Evolutionary conservation across 176 grass and related monocot genomes (phyloP).

Genomic region (Oryza glumipatula): DNA sequence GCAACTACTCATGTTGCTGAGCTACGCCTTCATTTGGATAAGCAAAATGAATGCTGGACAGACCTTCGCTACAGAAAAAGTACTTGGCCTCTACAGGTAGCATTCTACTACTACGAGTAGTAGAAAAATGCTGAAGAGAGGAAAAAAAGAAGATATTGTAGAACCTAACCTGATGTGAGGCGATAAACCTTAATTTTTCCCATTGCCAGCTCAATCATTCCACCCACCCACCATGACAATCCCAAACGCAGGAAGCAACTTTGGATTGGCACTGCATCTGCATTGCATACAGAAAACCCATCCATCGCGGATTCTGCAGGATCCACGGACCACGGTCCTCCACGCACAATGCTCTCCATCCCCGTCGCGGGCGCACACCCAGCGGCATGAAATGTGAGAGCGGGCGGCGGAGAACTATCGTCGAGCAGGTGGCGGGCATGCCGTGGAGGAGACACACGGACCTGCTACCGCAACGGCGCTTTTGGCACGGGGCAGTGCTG

Average conservation of each 20-base stretch:
- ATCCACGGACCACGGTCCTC: background rate
- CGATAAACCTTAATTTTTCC: background rate
- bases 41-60: slow-evolving; percentile 12
- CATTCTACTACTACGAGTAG: background rate
- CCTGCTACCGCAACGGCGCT: background rate
- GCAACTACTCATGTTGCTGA: background rate
- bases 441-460: background rate
- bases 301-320: background rate
- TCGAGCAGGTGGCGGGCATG: slow-evolving; percentile 13
- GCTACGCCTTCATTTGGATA: background rate
- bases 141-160: too few species aligned
- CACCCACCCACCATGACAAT: background rate
- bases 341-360: background rate
- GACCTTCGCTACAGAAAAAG: background rate
- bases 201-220: background rate
- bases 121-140: background rate
- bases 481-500: background rate
- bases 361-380: background rate
- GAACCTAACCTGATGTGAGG: background rate
- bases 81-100: background rate
- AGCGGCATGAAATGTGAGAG: background rate
- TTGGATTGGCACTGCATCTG: background rate
- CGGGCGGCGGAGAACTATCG: background rate
- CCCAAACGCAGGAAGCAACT: background rate
- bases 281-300: background rate